These are phyloP conservation scores for Cryphonectria carpinicola DNA, from an alignment of 2,329 filamentous ascomycete genomes.

Conservation along the genomic window DNA sequence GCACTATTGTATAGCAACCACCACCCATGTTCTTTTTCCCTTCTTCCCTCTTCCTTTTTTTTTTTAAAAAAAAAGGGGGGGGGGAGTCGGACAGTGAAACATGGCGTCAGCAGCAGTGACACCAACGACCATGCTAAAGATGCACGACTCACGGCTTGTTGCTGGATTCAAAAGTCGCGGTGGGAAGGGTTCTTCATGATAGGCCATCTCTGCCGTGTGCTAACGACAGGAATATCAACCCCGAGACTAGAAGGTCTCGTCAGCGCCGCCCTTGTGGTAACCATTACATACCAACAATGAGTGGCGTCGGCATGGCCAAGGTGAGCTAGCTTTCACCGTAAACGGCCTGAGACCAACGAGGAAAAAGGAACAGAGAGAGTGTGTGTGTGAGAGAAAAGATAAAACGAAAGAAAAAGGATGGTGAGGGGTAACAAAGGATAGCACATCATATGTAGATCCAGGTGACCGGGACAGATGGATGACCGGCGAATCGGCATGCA, in stretches of 20 bases:
- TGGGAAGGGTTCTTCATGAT: background rate
- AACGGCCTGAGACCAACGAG: background rate
- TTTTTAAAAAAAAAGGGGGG: background rate
- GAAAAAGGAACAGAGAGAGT: background rate
- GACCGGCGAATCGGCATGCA: conserved; percentile 19
- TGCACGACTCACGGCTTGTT: background rate
- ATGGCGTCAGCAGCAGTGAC: conserved; percentile 11
- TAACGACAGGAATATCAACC: background rate
- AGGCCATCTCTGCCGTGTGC: background rate
- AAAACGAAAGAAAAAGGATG: background rate
- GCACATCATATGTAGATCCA: conserved; percentile 16
- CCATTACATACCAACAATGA: conserved; percentile 11
- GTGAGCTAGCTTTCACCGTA: background rate
- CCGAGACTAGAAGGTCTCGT: background rate
- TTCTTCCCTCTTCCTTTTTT: background rate
- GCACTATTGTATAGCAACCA: conserved; percentile 12
- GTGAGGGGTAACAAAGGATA: conserved; percentile 15
- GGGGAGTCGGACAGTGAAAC: conserved; percentile 16
- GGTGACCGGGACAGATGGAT: conserved; percentile 14
- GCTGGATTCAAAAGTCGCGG: background rate
- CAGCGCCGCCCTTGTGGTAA: background rate
- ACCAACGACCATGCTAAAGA: background rate
- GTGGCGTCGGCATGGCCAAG: background rate
- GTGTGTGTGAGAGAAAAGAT: background rate
- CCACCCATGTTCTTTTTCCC: background rate